Evolutionary conservation across 148 eudicot species (phyloP).

Genomic region (Spergularia bocconei): DNA sequence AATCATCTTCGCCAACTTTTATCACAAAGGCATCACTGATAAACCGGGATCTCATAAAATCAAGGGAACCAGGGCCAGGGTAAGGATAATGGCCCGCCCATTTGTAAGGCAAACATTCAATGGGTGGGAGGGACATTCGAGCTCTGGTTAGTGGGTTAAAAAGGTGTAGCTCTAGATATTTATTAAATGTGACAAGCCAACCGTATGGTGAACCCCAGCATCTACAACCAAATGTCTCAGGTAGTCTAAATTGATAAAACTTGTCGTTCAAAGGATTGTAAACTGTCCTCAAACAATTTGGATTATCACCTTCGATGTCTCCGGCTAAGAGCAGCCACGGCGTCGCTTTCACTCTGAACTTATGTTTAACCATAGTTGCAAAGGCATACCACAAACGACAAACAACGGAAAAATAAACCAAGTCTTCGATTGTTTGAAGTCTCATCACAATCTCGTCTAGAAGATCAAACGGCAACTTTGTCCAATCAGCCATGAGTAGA

Average conservation of each 20-base stretch:
- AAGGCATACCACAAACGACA: slow-evolving; percentile 1
- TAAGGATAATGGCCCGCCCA: too few relatives aligned
- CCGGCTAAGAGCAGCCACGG: slow-evolving; percentile 7
- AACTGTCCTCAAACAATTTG: neutral
- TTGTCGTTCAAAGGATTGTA: neutral
- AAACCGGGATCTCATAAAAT: too few relatives aligned
- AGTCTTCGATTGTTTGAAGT: neutral
- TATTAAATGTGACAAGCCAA: too few relatives aligned
- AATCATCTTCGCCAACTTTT: too few relatives aligned
- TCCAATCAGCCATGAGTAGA: neutral
- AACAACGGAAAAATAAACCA: slow-evolving; percentile 3
- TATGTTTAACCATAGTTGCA: neutral
- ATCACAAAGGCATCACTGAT: too few relatives aligned
- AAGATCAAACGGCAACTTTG: neutral
- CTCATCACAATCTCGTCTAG: neutral
- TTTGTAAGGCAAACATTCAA: too few relatives aligned
- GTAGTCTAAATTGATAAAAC: neutral
- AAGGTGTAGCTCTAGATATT: too few relatives aligned
- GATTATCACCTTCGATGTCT: slow-evolving; percentile 1
- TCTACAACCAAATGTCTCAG: neutral
- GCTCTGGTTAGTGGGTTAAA: too few relatives aligned
- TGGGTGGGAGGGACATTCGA: too few relatives aligned
- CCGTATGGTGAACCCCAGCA: too few relatives aligned
- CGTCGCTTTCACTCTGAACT: neutral
- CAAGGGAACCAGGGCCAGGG: too few relatives aligned